Conservation (phyloP, 495 filamentous ascomycete genomes). For the Penicillium paradoxum region DNA sequence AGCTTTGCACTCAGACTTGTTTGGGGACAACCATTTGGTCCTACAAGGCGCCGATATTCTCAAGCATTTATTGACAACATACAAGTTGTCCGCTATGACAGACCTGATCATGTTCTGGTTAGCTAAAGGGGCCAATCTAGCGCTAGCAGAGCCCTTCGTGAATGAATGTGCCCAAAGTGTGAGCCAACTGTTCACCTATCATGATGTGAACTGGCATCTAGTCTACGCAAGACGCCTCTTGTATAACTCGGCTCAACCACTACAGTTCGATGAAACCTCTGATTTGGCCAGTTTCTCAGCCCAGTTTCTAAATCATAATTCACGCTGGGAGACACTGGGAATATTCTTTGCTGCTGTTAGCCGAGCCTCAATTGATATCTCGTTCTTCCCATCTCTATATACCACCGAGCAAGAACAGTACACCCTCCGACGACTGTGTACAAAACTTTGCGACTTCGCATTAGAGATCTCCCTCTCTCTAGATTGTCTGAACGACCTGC, state of each 20-base stretch:
- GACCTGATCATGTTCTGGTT: slow-evolving; percentile 32
- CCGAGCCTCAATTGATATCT: slow-evolving; percentile 33
- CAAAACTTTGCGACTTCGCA: slow-evolving; percentile 27
- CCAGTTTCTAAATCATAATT: slow-evolving; percentile 32
- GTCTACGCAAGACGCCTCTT: slow-evolving; percentile 30
- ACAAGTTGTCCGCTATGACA: slow-evolving; percentile 24
- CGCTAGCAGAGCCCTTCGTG: slow-evolving; percentile 31
- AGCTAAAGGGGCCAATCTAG: slow-evolving; percentile 31
- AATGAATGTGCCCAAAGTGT: slow-evolving; percentile 25
- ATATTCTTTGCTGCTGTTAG: slow-evolving; percentile 36
- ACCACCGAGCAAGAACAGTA: slow-evolving; percentile 24
- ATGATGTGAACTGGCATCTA: slow-evolving; percentile 27
- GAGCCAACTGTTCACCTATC: slow-evolving; percentile 21
- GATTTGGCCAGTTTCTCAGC: slow-evolving; percentile 25
- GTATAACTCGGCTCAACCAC: slow-evolving; percentile 29
- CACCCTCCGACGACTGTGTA: slow-evolving; percentile 25
- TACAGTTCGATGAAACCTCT: slow-evolving; percentile 20
- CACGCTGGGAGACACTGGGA: slow-evolving; percentile 41
- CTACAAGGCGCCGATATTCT: slow-evolving; percentile 27
- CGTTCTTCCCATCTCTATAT: slow-evolving; percentile 32
- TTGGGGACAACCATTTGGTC: slow-evolving; percentile 23
- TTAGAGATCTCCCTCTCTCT: slow-evolving; percentile 38
- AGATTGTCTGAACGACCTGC: slow-evolving; percentile 43
- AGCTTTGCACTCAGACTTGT: slow-evolving; percentile 5
- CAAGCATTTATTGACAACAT: slow-evolving; percentile 20